Evolutionary conservation across 1,284 basidiomycete species (phyloP).

Genomic region (Apiotrichum montevideense): DNA sequence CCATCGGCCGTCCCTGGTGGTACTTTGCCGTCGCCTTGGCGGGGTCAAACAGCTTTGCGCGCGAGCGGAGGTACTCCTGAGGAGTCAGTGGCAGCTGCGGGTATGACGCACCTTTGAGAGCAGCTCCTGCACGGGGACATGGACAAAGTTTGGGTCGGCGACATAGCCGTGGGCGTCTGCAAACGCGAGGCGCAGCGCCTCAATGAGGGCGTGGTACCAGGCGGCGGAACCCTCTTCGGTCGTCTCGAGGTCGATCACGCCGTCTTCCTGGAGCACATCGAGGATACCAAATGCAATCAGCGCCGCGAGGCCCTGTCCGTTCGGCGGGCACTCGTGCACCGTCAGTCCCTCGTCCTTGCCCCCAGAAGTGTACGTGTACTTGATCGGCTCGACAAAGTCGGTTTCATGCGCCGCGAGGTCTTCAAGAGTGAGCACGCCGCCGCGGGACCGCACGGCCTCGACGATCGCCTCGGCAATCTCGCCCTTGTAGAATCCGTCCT

Average conservation of each 20-base stretch:
- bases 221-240: constrained; percentile 15
- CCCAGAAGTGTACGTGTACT: constrained; percentile 58
- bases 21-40: constrained; percentile 57
- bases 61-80: constrained; percentile 67
- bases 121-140: constrained; percentile 66
- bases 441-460: constrained; percentile 66
- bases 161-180: constrained; percentile 55
- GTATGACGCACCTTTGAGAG: constrained; percentile 60
- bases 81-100: not conserved
- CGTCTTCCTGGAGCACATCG: constrained; percentile 52
- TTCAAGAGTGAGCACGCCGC: constrained; percentile 82
- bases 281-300: constrained; percentile 85
- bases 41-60: constrained; percentile 70
- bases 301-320: constrained; percentile 93
- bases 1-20: constrained; percentile 51
- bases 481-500: constrained; percentile 88
- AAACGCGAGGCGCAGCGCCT: constrained; percentile 20
- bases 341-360: constrained; percentile 43
- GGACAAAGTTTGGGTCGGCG: constrained; percentile 67
- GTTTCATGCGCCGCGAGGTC: constrained; percentile 77
- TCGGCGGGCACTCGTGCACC: constrained; percentile 73
- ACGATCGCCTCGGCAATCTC: constrained; percentile 80
- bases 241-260: constrained; percentile 10
- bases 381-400: constrained; percentile 78
- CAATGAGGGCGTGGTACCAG: constrained; percentile 18